Evolutionary conservation across 1,139 yeast genomes (phyloP).

Genomic region (Hyphopichia burtonii): DNA sequence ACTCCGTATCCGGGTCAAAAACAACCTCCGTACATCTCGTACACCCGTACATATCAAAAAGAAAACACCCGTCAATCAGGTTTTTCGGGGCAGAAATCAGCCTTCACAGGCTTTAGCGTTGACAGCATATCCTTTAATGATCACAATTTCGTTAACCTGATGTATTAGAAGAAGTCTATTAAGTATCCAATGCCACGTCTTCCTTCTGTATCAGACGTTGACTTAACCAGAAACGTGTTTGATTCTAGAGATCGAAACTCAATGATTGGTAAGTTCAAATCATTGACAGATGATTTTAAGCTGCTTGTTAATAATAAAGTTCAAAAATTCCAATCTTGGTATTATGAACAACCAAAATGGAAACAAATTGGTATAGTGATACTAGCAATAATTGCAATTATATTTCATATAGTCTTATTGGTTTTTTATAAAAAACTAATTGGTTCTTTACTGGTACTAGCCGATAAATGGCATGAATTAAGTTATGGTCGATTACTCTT

Average conservation of each 20-base stretch:
- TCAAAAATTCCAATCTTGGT: conserved; percentile 15
- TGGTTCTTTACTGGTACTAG: conserved; percentile 39
- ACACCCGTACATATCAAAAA: too few relatives aligned
- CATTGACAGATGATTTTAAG: not conserved
- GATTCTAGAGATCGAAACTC: not conserved
- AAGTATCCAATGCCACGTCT: not conserved
- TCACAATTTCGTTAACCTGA: too few relatives aligned
- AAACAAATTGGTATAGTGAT: conserved; percentile 13
- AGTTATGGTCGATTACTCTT: conserved; percentile 55
- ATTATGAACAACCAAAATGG: conserved; percentile 14
- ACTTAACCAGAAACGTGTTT: not conserved
- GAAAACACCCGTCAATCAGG: too few relatives aligned
- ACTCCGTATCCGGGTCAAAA: too few relatives aligned
- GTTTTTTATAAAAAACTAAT: conserved; percentile 51
- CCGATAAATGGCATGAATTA: conserved; percentile 47
- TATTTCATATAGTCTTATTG: conserved; percentile 30
- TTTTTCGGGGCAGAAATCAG: too few relatives aligned
- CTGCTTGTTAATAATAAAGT: not conserved
- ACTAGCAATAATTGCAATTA: conserved; percentile 13
- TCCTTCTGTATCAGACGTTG: not conserved
- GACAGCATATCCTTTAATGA: too few relatives aligned
- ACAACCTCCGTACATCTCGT: too few relatives aligned
- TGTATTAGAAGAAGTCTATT: too few relatives aligned
- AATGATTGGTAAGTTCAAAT: not conserved
- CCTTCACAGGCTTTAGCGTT: too few relatives aligned